A percentile compares a stretch with the other conserved stretches of the same genome.
phyloP scores from a whole-genome alignment of 495 filamentous ascomycete genomes.

The Cairneyella variabilis region DNA sequence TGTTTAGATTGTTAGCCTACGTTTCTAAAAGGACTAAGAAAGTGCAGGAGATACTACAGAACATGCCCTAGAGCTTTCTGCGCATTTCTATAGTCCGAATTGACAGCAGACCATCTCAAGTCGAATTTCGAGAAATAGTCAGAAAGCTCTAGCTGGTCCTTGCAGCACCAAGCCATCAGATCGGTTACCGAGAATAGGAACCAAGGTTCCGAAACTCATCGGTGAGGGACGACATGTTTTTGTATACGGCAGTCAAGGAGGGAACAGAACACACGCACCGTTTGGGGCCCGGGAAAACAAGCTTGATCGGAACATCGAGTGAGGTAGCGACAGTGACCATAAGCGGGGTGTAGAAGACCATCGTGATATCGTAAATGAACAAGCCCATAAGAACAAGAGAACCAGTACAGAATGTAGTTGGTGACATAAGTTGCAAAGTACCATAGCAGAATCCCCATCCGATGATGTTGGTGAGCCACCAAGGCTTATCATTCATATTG shows the following conservation, averaged over 20 bases:
- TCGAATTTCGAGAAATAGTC: too few species aligned
- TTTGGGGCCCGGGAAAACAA: constrained; percentile 72
- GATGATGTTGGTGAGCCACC: constrained; percentile 83
- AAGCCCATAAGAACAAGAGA: constrained; percentile 71
- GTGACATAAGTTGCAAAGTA: constrained; percentile 78
- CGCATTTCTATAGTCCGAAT: too few species aligned
- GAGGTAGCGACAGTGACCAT: constrained; percentile 95
- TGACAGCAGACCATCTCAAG: too few species aligned
- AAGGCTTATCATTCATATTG: constrained; percentile 64
- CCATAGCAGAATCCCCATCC: constrained; percentile 84
- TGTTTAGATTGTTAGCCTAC: background rate
- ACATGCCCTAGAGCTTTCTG: too few species aligned
- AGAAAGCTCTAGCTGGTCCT: too few species aligned
- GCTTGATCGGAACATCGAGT: constrained; percentile 89
- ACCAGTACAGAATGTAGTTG: constrained; percentile 83
- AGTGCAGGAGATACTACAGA: too few species aligned
- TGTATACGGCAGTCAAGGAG: too few species aligned
- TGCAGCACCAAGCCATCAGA: too few species aligned
- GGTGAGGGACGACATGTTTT: too few species aligned
- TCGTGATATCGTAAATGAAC: constrained; percentile 94
- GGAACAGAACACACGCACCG: background rate
- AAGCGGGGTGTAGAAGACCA: constrained; percentile 94
- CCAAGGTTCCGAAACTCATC: too few species aligned
- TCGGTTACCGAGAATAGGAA: too few species aligned
- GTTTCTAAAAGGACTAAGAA: too few species aligned